A percentile compares a stretch with the other conserved stretches of the same genome.
These are phyloP conservation scores for Candida loeiensis DNA, from an alignment of 805 yeast species.

Conservation along the genomic window DNA sequence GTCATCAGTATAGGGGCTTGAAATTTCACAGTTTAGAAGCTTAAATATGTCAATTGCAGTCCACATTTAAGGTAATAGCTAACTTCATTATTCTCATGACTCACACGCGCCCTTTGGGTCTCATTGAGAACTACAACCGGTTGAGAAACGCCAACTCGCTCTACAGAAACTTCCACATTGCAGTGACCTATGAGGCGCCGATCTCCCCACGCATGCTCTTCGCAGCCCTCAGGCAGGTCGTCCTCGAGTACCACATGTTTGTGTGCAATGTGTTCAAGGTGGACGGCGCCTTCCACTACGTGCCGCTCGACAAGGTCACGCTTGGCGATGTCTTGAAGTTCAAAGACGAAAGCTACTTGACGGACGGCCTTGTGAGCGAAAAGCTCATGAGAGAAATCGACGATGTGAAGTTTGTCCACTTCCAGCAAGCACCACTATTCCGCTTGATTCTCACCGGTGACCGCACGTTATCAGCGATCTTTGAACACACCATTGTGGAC, in stretches of 20 bases:
- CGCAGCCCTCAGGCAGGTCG: constrained; percentile 27
- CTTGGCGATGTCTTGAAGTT: constrained; percentile 27
- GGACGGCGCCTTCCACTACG: constrained; percentile 15
- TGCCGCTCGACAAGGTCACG: constrained; percentile 21
- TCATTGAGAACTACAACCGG: constrained; percentile 33
- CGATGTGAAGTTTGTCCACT: constrained; percentile 18
- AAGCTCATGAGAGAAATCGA: constrained; percentile 24
- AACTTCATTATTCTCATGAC: background rate
- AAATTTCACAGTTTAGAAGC: too few species aligned
- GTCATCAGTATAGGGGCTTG: too few species aligned
- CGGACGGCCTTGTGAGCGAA: constrained; percentile 24
- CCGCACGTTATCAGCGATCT: constrained; percentile 17
- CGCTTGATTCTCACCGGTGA: constrained; percentile 23
- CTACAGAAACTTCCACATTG: constrained; percentile 33
- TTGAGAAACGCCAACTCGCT: constrained; percentile 27
- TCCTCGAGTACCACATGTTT: constrained; percentile 34
- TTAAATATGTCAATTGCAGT: too few species aligned
- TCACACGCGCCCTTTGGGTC: constrained; percentile 25
- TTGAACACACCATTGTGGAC: constrained; percentile 40
- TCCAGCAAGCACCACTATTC: constrained; percentile 27
- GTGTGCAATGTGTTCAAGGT: constrained; percentile 28
- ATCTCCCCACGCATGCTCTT: constrained; percentile 17
- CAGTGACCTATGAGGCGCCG: constrained; percentile 27
- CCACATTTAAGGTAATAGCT: too few species aligned
- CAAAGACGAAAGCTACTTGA: constrained; percentile 11